Evolutionary conservation across 164 flowering plant genomes (phyloP).

Genomic region (Dillenia suffruticosa): DNA sequence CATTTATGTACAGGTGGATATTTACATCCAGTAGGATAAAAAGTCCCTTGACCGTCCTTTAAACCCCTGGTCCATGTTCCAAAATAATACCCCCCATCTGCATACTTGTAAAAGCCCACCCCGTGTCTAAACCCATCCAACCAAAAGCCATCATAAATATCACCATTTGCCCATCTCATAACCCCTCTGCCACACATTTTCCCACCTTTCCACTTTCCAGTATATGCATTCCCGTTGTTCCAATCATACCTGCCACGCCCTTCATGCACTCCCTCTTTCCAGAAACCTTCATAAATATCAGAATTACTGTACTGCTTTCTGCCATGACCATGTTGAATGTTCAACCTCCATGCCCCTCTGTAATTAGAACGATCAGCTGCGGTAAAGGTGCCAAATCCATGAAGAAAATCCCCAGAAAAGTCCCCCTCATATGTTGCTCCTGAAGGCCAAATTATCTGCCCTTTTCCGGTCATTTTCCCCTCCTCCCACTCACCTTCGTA

Average conservation of each 20-base stretch:
- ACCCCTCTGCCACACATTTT: slow-evolving; percentile 84
- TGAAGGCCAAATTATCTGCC: slow-evolving; percentile 61
- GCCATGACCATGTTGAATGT: slow-evolving; percentile 74
- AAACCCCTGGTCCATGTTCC: slow-evolving; percentile 84
- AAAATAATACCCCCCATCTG: slow-evolving; percentile 75
- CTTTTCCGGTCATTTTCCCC: slow-evolving; percentile 82
- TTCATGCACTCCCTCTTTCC: slow-evolving; percentile 82
- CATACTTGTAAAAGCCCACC: slow-evolving; percentile 63
- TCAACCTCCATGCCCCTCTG: slow-evolving; percentile 79
- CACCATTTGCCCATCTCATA: slow-evolving; percentile 81
- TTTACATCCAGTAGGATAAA: slow-evolving; percentile 72
- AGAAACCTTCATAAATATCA: slow-evolving; percentile 83
- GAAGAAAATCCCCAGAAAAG: slow-evolving; percentile 73
- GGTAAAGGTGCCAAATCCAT: slow-evolving; percentile 59
- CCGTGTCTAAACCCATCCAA: slow-evolving; percentile 74
- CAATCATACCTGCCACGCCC: slow-evolving; percentile 80
- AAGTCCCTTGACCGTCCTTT: slow-evolving; percentile 88
- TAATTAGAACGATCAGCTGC: slow-evolving; percentile 52
- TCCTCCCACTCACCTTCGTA: slow-evolving; percentile 90
- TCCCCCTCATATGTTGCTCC: slow-evolving; percentile 78
- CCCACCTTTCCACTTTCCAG: slow-evolving; percentile 83
- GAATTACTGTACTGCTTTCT: slow-evolving; percentile 53
- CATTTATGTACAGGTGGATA: slow-evolving; percentile 39
- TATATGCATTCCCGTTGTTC: slow-evolving; percentile 56
- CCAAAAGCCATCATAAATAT: slow-evolving; percentile 80